A percentile compares a stretch with the other conserved stretches of the same genome.
Conservation (phyloP, 208 protist species). For the Trypanosomatidae sp. region DNA sequence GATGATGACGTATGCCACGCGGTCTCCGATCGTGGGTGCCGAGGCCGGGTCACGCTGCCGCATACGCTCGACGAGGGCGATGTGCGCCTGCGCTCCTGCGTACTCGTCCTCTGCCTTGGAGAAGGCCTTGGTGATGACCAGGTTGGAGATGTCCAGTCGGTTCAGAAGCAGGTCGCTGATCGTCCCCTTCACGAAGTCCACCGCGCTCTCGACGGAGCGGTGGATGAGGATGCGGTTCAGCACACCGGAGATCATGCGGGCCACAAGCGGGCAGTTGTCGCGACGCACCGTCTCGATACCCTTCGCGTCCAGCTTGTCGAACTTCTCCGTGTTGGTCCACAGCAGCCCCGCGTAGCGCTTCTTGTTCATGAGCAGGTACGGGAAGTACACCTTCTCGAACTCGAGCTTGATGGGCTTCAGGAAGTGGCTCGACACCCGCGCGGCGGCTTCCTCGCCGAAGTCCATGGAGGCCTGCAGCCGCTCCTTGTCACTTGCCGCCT, state of each 20-base stretch:
- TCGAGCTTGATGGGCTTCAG: conserved; percentile 98
- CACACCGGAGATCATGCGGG: conserved; percentile 80
- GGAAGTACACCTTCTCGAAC: conserved; percentile 99
- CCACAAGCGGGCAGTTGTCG: conserved; percentile 98
- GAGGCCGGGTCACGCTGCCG: conserved; percentile 80
- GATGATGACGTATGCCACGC: conserved; percentile 86
- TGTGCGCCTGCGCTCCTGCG: conserved; percentile 75
- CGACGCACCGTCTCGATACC: conserved; percentile 99
- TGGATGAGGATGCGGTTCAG: conserved; percentile 87
- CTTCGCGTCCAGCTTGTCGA: conserved; percentile 99
- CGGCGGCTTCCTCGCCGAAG: conserved; percentile 94
- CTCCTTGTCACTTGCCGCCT: conserved; percentile 63
- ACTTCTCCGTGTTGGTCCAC: conserved; percentile 97
- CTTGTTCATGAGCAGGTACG: conserved; percentile 99
- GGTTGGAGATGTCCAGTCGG: conserved; percentile 83
- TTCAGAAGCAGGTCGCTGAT: conserved; percentile 88
- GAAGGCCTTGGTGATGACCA: conserved; percentile 88
- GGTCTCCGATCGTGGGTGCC: conserved; percentile 82
- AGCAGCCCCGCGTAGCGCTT: conserved; percentile 99
- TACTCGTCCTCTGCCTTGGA: conserved; percentile 97
- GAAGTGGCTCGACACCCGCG: conserved; percentile 82
- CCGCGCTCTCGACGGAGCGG: conserved; percentile 83
- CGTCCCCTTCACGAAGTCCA: conserved; percentile 90
- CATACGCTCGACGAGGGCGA: conserved; percentile 87
- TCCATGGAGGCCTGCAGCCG: conserved; percentile 55